These are phyloP conservation scores for Tilletia indica DNA, from an alignment of 1,284 basidiomycete genomes.

Conservation along the genomic window DNA sequence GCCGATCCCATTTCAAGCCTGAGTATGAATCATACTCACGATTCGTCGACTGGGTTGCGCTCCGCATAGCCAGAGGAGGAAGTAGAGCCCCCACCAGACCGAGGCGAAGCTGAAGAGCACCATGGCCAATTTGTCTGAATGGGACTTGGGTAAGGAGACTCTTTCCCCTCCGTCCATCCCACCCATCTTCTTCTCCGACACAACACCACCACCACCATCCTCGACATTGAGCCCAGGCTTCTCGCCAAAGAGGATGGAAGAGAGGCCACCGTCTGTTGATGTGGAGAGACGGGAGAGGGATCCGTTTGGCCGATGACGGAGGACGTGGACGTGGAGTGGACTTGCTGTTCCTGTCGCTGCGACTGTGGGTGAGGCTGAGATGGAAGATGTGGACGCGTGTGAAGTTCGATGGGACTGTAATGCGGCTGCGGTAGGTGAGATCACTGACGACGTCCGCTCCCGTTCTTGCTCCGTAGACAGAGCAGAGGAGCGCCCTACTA, in stretches of 20 bases:
- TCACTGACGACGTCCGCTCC: no score
- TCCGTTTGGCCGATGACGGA: conserved; percentile 2
- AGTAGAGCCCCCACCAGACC: conserved; percentile 73
- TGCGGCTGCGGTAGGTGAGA: no score
- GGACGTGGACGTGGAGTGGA: conserved; percentile 16
- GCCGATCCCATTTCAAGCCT: neutral
- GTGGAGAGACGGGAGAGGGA: conserved; percentile 11
- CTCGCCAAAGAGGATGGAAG: neutral
- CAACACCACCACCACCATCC: no score
- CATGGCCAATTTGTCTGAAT: conserved; percentile 36
- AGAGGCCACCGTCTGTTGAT: neutral
- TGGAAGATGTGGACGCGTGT: neutral
- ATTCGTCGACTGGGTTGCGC: conserved; percentile 32
- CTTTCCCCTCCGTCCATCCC: no score
- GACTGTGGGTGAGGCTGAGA: neutral
- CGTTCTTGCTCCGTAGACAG: no score
- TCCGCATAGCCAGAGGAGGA: conserved; percentile 40
- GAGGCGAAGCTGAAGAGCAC: conserved; percentile 67
- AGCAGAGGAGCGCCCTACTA: neutral
- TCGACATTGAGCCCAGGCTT: no score
- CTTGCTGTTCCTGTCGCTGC: neutral
- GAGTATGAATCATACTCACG: conserved; percentile 19
- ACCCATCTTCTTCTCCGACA: neutral
- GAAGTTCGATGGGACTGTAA: neutral
- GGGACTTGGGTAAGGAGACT: neutral